These are phyloP conservation scores for Coemansia sp. DNA, from an alignment of 192 early-diverging fungal species.

Conservation along the genomic window DNA sequence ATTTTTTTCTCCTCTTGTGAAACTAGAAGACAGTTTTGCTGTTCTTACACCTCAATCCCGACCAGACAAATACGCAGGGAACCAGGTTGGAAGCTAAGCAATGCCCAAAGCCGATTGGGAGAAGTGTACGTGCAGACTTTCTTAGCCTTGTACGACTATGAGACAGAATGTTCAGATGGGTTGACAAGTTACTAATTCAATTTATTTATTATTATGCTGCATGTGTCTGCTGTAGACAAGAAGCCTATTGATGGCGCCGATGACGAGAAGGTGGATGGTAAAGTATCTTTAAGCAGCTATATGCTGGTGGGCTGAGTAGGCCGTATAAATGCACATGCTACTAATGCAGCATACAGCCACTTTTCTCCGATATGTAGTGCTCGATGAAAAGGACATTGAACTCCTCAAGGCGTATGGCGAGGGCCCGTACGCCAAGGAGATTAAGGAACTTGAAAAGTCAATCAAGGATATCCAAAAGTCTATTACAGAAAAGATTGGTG, in stretches of 20 bases:
- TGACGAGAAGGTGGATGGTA: slow-evolving; percentile 84
- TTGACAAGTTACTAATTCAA: not conserved
- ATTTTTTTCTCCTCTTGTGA: not conserved
- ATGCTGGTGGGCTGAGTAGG: not conserved
- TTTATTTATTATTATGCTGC: not conserved
- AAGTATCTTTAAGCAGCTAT: slow-evolving; percentile 3
- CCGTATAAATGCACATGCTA: not conserved
- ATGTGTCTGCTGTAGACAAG: slow-evolving; percentile 61
- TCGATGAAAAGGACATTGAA: slow-evolving; percentile 52
- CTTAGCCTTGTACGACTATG: not conserved
- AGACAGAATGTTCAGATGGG: not conserved
- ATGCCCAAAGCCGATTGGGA: slow-evolving; percentile 95
- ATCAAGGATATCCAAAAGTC: slow-evolving; percentile 98
- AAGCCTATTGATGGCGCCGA: slow-evolving; percentile 75
- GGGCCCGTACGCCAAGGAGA: slow-evolving; percentile 95
- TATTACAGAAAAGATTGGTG: slow-evolving; percentile 99
- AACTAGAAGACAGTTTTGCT: not conserved
- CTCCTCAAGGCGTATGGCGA: slow-evolving; percentile 79
- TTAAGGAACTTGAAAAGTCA: slow-evolving; percentile 89
- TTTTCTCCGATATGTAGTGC: slow-evolving; percentile 13
- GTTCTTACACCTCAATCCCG: not conserved
- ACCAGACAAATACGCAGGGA: not conserved
- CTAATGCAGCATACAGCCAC: not conserved
- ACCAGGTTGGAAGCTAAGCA: slow-evolving; percentile 4
- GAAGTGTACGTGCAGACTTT: slow-evolving; percentile 73